Conservation (phyloP, 805 yeast genomes). For the Ogataea paradorogensis region DNA sequence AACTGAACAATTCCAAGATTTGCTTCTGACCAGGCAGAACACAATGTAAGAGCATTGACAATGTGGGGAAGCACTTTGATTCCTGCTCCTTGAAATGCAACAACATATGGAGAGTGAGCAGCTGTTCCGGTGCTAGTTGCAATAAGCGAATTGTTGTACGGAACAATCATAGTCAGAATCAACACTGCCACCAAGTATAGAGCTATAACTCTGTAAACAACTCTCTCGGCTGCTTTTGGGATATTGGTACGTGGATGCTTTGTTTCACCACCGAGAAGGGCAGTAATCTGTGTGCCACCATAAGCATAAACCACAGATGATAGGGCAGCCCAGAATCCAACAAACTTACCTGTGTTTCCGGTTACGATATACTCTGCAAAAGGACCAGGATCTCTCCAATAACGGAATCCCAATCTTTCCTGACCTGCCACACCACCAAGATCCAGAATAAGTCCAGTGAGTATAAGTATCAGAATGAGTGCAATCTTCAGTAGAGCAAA, state of each 20-base stretch:
- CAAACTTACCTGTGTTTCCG: conserved; percentile 50
- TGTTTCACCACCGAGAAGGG: conserved; percentile 25
- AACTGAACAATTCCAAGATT: conserved; percentile 67
- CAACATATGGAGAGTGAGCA: conserved; percentile 71
- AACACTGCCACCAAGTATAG: conserved; percentile 29
- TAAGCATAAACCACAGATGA: conserved; percentile 60
- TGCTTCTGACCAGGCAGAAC: conserved; percentile 54
- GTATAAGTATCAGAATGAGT: conserved; percentile 55
- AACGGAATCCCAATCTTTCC: conserved; percentile 39
- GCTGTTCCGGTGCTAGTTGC: conserved; percentile 53
- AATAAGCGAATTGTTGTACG: conserved; percentile 37
- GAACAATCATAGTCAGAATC: conserved; percentile 45
- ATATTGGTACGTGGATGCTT: conserved; percentile 23
- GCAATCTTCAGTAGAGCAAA: conserved; percentile 59
- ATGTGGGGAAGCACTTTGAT: conserved; percentile 65
- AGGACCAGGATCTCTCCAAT: conserved; percentile 33
- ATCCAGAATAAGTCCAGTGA: conserved; percentile 50
- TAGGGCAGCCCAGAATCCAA: conserved; percentile 45
- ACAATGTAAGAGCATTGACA: conserved; percentile 64
- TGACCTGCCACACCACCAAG: conserved; percentile 59
- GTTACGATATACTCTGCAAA: conserved; percentile 44
- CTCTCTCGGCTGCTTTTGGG: conserved; percentile 24
- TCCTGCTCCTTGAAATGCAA: conserved; percentile 63
- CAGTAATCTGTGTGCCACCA: conserved; percentile 42
- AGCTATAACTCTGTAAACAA: conserved; percentile 22